Percentiles rank a stretch among this genome's conserved stretches.
Evolutionary conservation across 208 protist species (phyloP).

Genomic region (Leishmania mexicana): DNA sequence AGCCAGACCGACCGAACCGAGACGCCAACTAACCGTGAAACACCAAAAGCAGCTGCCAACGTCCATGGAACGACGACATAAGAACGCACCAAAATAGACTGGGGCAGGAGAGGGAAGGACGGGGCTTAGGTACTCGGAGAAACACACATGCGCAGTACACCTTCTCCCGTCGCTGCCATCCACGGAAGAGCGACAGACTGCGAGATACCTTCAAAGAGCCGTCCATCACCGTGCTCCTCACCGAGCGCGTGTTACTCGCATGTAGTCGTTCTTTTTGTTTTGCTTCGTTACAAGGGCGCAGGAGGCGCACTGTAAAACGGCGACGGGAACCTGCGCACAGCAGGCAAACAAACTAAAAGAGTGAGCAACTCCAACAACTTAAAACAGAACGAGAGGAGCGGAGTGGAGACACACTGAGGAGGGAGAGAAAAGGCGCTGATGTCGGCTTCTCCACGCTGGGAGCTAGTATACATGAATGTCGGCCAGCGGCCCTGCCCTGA

Average conservation of each 20-base stretch:
- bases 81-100: background rate
- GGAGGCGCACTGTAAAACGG: background rate
- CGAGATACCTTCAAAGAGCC: too few species aligned
- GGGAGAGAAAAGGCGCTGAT: background rate
- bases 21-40: conserved; percentile 8
- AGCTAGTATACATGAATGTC: background rate
- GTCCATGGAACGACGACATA: background rate
- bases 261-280: background rate
- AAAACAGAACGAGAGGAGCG: background rate
- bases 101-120: too few species aligned
- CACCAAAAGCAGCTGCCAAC: conserved; percentile 6
- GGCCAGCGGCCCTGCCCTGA: background rate
- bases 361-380: background rate
- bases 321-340: background rate
- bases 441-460: background rate
- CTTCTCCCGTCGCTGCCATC: background rate
- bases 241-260: background rate
- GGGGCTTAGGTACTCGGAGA: background rate
- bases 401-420: background rate
- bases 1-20: background rate
- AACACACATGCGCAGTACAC: background rate
- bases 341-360: background rate
- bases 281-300: background rate
- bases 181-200: background rate
- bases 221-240: too few species aligned